A percentile compares a stretch with the other conserved stretches of the same genome.
Conservation (phyloP, 257 asterid species). For the Solanum appendiculatum region DNA sequence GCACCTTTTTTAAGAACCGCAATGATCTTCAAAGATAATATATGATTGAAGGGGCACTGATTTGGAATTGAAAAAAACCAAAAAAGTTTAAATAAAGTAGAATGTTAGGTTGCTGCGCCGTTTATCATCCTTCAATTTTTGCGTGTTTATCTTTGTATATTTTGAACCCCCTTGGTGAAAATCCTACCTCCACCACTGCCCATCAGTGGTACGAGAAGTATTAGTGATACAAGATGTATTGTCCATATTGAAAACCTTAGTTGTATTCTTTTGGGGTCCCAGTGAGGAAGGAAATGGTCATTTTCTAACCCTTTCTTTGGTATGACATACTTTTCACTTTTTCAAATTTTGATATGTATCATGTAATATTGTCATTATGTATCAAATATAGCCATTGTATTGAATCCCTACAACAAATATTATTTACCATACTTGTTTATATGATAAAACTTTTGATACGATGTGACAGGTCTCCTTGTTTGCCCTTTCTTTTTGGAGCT, state of each 20-base stretch:
- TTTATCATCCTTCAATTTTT: not conserved
- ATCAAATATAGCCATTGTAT: not conserved
- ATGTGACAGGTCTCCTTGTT: conserved; percentile 80
- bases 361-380: not conserved
- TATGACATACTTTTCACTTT: not conserved
- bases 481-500: conserved; percentile 95
- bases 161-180: not conserved
- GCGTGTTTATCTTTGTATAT: not conserved
- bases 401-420: not conserved
- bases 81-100: not conserved
- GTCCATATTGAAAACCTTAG: not conserved
- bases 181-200: not conserved
- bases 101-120: not conserved
- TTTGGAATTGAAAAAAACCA: not conserved
- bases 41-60: not conserved
- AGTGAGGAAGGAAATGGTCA: not conserved
- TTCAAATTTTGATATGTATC: not conserved
- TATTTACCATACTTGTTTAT: not conserved
- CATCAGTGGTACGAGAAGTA: not conserved
- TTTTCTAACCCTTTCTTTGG: not conserved
- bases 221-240: not conserved
- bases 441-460: conserved; percentile 31
- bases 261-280: not conserved
- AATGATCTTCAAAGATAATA: not conserved
- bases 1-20: not conserved